Evolutionary conservation across 2,329 filamentous ascomycete species (phyloP), one percentile per base, ranked within the genome.

Genomic region (Geosmithia flava): DNA sequence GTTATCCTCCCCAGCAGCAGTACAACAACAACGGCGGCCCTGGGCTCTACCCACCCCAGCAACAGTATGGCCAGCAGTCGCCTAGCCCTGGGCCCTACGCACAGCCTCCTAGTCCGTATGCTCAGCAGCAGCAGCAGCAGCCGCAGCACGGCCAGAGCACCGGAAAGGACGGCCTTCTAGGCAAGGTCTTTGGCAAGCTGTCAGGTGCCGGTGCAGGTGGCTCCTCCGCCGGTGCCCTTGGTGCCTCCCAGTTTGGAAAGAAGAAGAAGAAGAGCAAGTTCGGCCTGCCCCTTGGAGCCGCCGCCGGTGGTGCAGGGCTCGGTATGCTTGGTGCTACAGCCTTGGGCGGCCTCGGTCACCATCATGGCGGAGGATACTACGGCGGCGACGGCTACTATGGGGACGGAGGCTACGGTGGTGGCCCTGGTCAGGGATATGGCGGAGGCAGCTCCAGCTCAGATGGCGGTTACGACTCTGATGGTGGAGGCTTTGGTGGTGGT

Each of bases 201-300:
- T 44, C 47, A 16, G 45, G 30, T 20, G 41, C 20, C 19, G 47
- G 20, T 27, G 39, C 15, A n/a, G 47, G 37, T 20, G 46, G 39
- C 30, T 41, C 41, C 16, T 27, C 16, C 3, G 47, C 41, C 19
- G 46, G 40, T 6, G 42, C 29, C n/a, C 40, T 45, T 20, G 47
- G 47, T 13, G 37, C 37, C 10, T 44, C 39, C 16, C 46, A 47
- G 40, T 20, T 43, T 43, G 45, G 17, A 7, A 17, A 16, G 23
- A 23, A 46, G 20, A 30, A 46, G 40, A 48, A 45, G 42, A 48
- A 48, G 47, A 48, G 45, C 47, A 48, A 48, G 20, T 48, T 6
- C 10, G 47, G 30, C 4, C 8, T 48, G 11, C 47, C 47, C 11
- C n/a, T 45, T 15, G 47, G 47, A n/a, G 47, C 47, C 17, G 47